Conservation (phyloP, 1,284 basidiomycete species). For the Fistulina hepatica region DNA sequence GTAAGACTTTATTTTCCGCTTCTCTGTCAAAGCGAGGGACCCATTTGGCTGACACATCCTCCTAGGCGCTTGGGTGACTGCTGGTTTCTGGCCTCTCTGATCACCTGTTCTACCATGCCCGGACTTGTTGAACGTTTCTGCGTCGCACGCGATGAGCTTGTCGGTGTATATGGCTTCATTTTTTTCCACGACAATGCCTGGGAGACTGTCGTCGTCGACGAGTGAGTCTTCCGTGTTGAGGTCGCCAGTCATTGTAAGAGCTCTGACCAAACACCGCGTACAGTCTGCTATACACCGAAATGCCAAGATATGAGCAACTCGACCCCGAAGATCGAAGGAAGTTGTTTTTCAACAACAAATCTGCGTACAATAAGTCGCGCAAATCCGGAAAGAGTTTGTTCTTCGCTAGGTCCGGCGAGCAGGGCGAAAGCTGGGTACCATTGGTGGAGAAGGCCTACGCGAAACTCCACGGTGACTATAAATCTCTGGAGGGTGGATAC, state of each 20-base stretch:
- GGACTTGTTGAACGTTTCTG: constrained; percentile 31
- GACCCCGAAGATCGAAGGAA: constrained; percentile 27
- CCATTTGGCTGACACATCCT: too few relatives aligned
- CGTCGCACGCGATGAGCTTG: constrained; percentile 29
- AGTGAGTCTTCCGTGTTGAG: constrained; percentile 8
- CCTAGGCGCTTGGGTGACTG: constrained; percentile 24
- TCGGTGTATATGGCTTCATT: constrained; percentile 32
- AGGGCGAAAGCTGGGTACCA: constrained; percentile 43
- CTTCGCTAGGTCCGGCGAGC: constrained; percentile 36
- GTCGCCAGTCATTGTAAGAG: background rate
- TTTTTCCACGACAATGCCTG: constrained; percentile 27
- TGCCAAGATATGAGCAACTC: constrained; percentile 41
- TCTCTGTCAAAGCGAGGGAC: too few relatives aligned
- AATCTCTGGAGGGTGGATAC: constrained; percentile 29
- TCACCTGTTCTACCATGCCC: constrained; percentile 25
- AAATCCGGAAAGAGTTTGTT: constrained; percentile 35
- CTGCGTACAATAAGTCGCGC: constrained; percentile 19
- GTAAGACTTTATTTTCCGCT: background rate
- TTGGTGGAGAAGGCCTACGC: constrained; percentile 47
- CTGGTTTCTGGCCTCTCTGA: constrained; percentile 31
- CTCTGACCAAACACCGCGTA: background rate
- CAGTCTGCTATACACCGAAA: constrained; percentile 32
- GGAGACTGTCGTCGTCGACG: constrained; percentile 27
- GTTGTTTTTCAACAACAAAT: constrained; percentile 37
- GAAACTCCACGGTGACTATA: constrained; percentile 40